Evolutionary conservation across 2,329 filamentous ascomycete species (phyloP), one percentile per base, ranked within the genome.

Genomic region (Penicillium sp.): DNA sequence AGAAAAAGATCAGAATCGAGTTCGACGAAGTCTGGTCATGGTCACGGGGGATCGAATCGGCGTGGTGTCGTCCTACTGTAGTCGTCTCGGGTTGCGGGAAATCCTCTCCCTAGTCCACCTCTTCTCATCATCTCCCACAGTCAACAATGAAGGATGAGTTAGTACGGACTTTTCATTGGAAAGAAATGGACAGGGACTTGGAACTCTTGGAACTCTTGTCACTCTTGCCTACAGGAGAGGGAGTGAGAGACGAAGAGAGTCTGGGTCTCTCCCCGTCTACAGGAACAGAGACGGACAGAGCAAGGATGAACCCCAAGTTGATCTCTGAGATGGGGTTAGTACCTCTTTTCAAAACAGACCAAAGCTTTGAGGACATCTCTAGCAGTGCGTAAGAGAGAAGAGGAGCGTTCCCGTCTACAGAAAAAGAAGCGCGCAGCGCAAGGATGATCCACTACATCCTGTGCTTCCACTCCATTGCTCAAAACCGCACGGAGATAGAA

Each of bases 401-500:
- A 49, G 5, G 13, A 43, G 23, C 29, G 2, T 29, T 13, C n/a
- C 13, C n/a, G 35, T 42, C 36, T 43, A 47, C 29, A 38, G 41
- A 45, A 47, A 31, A 50, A 27, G 21, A 39, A 13, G 23, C 25
- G 29, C 38, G 13, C 4, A 31, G 56, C 12, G 19, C 29, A 36
- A 53, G 35, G 49, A 42, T 55, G 61, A 47, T 60, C 61, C 57
- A 63, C 59, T 21, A 33, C 19, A 35, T 21, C 15, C 7, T 42
- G 44, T 42, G 49, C 45, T 54, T 39, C 55, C 35, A 62, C 53
- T 39, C 55, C 35, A 62, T 60, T 63, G 57, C 57, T 48, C 48
- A 29, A 53, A 29, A 33, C 35, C n/a, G 4, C 59, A 47, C 64
- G 64, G 64, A 66, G 52, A 65, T 63, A 61, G 48, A 62, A 54